Evolutionary conservation across 108 stramenopile species (phyloP), one percentile per base, ranked within the genome.

Genomic region (Cyclotella baltica): DNA sequence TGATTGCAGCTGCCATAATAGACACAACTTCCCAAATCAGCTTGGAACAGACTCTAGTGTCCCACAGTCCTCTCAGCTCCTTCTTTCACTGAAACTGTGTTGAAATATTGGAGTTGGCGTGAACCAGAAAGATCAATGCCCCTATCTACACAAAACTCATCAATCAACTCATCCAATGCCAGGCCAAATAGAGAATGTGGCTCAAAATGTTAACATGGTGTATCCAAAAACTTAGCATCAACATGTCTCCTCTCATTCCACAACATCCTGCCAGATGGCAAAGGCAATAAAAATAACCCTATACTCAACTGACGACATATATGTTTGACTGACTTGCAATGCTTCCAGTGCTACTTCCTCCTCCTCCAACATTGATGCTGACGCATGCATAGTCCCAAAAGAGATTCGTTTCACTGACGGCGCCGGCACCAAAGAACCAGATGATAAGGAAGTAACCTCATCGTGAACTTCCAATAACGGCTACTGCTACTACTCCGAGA

Each of bases 281-380:
- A 11, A 8, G 31, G 59, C 1, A 31, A 34, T 9, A 61, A 33
- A n/a, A 61, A 61, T n/a, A 34, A 29, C 5, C 3, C 4, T 5
- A 23, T 6, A 4, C 18, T 58, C 57, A 52, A 61, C 59, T 61
- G 2, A 33, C 13, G 59, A 31, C 59, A n/a, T n/a, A n/a, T n/a
- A n/a, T n/a, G 59, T 33, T 61, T 61, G 59, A 61, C 59, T 3
- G 2, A 11, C 1, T 61, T 34, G 1, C 33, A 20, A 31, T 3
- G 0, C 16, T 31, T 31, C 59, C n/a, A n/a, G 16, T 3, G 59
- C 5, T 4, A 1, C 59, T 9, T 61, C 31, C 59, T 61, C 59
- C 59, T 61, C 59, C 59, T 61, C 31, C 59, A 61, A 61, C 31
- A 31, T 11, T 31, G 59, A 34, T 61, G 59, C 34, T 61, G 59